phyloP scores from a whole-genome alignment of 441 rosid genomes.

The Adansonia gregorii region DNA sequence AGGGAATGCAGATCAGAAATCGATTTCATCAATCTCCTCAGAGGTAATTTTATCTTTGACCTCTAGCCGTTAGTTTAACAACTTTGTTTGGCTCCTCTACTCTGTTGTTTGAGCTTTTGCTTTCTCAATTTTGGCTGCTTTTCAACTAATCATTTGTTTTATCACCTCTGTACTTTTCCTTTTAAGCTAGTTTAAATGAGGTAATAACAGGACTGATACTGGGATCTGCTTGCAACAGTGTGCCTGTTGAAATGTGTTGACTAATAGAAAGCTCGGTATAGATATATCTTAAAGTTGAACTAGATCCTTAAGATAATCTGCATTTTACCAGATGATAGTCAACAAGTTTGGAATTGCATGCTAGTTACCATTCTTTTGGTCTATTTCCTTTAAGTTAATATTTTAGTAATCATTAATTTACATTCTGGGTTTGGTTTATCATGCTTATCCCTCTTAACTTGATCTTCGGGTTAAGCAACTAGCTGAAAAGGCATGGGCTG shows the following conservation, averaged over 20 bases:
- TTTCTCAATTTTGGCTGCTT: background rate
- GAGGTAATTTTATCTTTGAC: constrained; percentile 57
- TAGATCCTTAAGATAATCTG: background rate
- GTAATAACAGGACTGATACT: background rate
- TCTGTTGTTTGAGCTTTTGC: background rate
- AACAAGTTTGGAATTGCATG: background rate
- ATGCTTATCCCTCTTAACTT: constrained; percentile 22
- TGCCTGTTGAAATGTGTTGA: background rate
- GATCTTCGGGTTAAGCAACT: constrained; percentile 81
- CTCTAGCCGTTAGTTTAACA: constrained; percentile 13
- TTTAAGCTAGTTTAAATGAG: background rate
- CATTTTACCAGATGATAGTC: constrained; percentile 8
- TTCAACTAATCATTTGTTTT: background rate
- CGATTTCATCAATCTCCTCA: constrained; percentile 76
- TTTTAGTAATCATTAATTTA: constrained; percentile 18
- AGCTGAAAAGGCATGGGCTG: constrained; percentile 90
- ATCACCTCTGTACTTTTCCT: background rate
- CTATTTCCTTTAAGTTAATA: background rate
- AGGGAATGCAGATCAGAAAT: constrained; percentile 91
- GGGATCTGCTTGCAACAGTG: background rate
- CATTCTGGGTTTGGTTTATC: constrained; percentile 16
- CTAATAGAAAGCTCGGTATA: background rate
- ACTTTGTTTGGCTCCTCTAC: background rate
- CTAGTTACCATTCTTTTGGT: background rate
- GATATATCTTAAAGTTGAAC: constrained; percentile 14